Conservation (phyloP, 176 grass and related monocot species). For the Phoenix dactylifera region DNA sequence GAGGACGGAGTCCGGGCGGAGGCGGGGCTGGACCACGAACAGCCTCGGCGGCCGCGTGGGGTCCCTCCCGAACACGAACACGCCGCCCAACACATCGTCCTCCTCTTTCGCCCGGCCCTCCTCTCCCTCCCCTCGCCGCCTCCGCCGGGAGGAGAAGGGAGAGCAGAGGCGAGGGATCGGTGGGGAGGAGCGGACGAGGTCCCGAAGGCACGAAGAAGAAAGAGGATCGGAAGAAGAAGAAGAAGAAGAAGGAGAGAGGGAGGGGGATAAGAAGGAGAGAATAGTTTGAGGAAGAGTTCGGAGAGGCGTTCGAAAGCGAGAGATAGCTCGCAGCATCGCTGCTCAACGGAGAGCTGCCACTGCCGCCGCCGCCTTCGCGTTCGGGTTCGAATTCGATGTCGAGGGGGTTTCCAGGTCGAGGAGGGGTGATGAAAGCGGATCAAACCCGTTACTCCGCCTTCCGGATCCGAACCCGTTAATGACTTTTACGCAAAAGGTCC, state of each 20-base stretch:
- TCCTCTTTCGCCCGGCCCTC: slow-evolving; percentile 28
- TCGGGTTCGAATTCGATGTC: no score
- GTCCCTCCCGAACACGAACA: slow-evolving; percentile 52
- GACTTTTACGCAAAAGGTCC: no score
- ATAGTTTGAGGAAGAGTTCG: no score
- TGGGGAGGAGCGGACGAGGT: background rate
- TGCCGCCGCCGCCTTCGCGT: no score
- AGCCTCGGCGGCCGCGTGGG: slow-evolving; percentile 50
- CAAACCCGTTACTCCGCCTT: no score
- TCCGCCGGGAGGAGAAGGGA: slow-evolving; percentile 10
- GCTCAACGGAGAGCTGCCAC: no score
- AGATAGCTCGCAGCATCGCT: no score
- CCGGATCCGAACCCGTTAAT: no score
- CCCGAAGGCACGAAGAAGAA: slow-evolving; percentile 15
- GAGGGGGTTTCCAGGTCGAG: no score
- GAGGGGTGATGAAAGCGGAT: no score
- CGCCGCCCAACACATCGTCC: slow-evolving; percentile 22
- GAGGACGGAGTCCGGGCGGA: slow-evolving; percentile 65
- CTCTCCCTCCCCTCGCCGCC: slow-evolving; percentile 28
- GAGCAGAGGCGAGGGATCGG: slow-evolving; percentile 7
- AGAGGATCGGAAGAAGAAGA: slow-evolving; percentile 25
- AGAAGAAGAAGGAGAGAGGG: slow-evolving; percentile 1
- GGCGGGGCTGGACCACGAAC: slow-evolving; percentile 77
- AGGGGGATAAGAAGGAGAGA: background rate
- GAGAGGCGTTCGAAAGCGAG: no score